Conservation (phyloP, 2,329 filamentous ascomycete species). For the Magnaporthiopsis poae region DNA sequence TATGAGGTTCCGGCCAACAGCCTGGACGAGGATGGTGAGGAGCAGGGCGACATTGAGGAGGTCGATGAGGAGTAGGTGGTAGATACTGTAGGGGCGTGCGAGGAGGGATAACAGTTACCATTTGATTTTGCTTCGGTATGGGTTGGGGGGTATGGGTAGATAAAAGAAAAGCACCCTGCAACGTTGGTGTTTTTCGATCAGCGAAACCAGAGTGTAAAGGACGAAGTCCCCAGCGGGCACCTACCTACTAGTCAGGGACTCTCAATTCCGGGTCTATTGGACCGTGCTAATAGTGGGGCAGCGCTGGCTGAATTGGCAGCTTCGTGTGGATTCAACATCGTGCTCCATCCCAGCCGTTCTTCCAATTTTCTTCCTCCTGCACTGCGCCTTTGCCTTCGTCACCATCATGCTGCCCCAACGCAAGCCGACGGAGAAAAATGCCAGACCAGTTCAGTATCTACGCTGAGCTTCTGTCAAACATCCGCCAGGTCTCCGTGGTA, state of each 20-base stretch:
- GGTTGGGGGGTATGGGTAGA: not conserved
- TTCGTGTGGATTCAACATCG: not conserved
- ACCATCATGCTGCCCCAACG: not conserved
- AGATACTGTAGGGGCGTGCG: not conserved
- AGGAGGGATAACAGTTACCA: not conserved
- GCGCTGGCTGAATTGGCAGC: not conserved
- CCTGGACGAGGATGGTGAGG: conserved; percentile 83
- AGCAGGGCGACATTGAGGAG: conserved; percentile 44
- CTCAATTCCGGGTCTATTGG: too few relatives aligned
- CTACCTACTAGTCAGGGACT: too few relatives aligned
- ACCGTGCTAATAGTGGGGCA: not conserved
- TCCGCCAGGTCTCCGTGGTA: conserved; percentile 52
- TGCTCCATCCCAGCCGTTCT: too few relatives aligned
- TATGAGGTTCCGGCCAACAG: conserved; percentile 83
- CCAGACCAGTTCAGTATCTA: conserved; percentile 32
- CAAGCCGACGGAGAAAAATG: conserved; percentile 14
- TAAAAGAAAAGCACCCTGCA: not conserved
- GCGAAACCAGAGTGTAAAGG: not conserved
- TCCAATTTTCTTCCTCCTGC: not conserved
- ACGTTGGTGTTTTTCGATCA: not conserved
- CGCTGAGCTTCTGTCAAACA: conserved; percentile 55
- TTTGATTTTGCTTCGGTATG: not conserved
- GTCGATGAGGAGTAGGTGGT: conserved; percentile 28
- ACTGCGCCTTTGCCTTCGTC: not conserved
- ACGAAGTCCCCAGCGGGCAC: not conserved